Base-by-base conservation (phyloP, 2,329 filamentous ascomycete genomes). In the Ophiostoma sp. region DNA sequence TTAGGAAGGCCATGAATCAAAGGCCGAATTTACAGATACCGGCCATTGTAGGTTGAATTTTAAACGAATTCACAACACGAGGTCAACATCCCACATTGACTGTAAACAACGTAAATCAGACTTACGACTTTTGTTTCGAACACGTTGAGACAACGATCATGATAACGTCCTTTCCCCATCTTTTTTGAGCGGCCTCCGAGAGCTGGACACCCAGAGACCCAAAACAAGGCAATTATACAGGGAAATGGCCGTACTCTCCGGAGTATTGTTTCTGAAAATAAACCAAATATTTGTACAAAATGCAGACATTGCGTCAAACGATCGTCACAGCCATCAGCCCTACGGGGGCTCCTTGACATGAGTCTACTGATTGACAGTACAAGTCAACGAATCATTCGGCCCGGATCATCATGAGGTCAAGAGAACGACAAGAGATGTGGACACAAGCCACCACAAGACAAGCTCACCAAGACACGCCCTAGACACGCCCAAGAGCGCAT, bases 361-460 rank as follows among this genome's bases (percentile, higher is more conserved):
- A 9, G 28, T 8, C 33, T 36, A 36, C 8, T 36, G 33, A 36
- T 42, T 42, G 19, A 19, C 8, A 59, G 19, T 2, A 2, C 7
- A 3, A 48, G 15, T 17, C 55, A 17, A n/a, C 55, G 19, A 19
- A 12, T 55, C 22, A 12, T 55, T 25, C 7, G n/a, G 50, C 50
- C 50, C 50, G 50, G 50, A 25, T 55, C 50, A 25, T 28, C 9
- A 0, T 2, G 33, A 63, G 9, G 33, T 2, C 59, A 42, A 12
- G n/a, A 64, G 11, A 63, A 33, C 31, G 12, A 61, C 25, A 55
- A 55, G 33, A 42, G 36, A 64, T 39, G n/a, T 22, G 63, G 61
- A 17, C 39, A 17, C 63, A 66, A 66, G 61, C 61, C 61, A 66
- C 61, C 61, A 48, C 63, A 31, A 48, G 39, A 31, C 63, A 48